These are phyloP conservation scores for Panellus pusillus DNA, from an alignment of 768 basidiomycete genomes.

Conservation along the genomic window DNA sequence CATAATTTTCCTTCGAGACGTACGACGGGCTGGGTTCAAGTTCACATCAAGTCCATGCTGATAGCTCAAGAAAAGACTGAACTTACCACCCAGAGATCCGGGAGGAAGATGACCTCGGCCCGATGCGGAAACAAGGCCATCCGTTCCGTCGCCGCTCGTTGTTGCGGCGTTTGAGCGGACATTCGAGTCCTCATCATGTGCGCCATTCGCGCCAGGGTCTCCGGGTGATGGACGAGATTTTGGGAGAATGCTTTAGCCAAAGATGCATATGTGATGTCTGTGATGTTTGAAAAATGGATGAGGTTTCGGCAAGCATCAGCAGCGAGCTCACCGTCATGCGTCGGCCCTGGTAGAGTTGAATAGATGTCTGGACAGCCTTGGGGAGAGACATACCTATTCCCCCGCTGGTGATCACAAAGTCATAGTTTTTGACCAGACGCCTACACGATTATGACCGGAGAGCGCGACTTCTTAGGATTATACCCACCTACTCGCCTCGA, in stretches of 20 bases:
- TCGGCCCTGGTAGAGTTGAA: conserved; percentile 40
- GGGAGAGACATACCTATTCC: conserved; percentile 64
- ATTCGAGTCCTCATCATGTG: conserved; percentile 59
- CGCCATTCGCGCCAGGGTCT: conserved; percentile 74
- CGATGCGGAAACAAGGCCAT: conserved; percentile 89
- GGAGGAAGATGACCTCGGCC: conserved; percentile 79
- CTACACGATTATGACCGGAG: conserved; percentile 68
- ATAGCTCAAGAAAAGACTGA: neutral
- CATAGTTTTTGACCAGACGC: conserved; percentile 78
- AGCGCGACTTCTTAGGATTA: conserved; percentile 70
- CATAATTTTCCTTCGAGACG: conserved; percentile 84
- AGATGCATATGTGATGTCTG: conserved; percentile 90
- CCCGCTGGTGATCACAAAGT: conserved; percentile 90
- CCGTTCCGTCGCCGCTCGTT: conserved; percentile 71
- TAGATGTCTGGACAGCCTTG: too few relatives aligned
- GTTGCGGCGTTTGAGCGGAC: conserved; percentile 66
- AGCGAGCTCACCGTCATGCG: conserved; percentile 69
- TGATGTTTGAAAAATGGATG: conserved; percentile 7
- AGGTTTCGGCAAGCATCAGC: neutral
- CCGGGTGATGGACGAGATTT: conserved; percentile 68
- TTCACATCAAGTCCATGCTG: conserved; percentile 1
- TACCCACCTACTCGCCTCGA: conserved; percentile 84
- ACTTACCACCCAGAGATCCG: conserved; percentile 85
- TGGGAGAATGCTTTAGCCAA: conserved; percentile 84
- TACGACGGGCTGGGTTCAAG: conserved; percentile 68